Evolutionary conservation across 495 filamentous ascomycete genomes (phyloP), one percentile per base, ranked within the genome.

Genomic region (Aspergillus conjunctus): DNA sequence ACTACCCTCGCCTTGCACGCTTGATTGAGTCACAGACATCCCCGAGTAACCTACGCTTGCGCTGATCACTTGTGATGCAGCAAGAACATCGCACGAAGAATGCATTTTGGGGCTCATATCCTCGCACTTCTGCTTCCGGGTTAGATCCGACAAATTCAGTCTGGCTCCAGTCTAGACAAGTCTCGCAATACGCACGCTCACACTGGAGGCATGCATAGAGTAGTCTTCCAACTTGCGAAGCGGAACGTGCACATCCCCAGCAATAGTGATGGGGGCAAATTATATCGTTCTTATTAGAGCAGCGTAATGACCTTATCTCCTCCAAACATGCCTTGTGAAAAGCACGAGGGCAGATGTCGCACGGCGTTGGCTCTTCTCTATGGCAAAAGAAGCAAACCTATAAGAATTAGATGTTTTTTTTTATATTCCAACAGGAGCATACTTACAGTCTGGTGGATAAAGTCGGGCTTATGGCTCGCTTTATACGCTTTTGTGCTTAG

Each of bases 221-320:
- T 64, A 89, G 76, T 3, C 85, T 83, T 0, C 87, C 86, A 0
- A 81, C 83, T 44, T 86, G 78, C 2, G 68, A 68, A 0, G 85
- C 85, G 59, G 83, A 83, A 56, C 81, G 77, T 1, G 67, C 61
- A 54, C 87, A 89, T 22, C 81, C 75, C 4, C 52, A 65, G 59
- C 87, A 89, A 22, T 79, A 65, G 60, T 89, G 87, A 43, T 88
- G 83, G 4, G 84, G 73, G 59, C 87, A 89, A 44, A 85, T 82
- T 17, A 41, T 67, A 68, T n/a, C 64, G 51, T 33, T 69, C 69
- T 34, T 71, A 65, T 17, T 75, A 6, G 18, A 26, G 9, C 39
- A 60, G 70, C 17, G 64, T 30, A 57, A 72, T 73, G 1, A 17
- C 7, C 54, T 41, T 0, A 74, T 64, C 12, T 54, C 57, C 9